Evolutionary conservation across 2,329 filamentous ascomycete genomes (phyloP).

Genomic region (Esteya vermicola): DNA sequence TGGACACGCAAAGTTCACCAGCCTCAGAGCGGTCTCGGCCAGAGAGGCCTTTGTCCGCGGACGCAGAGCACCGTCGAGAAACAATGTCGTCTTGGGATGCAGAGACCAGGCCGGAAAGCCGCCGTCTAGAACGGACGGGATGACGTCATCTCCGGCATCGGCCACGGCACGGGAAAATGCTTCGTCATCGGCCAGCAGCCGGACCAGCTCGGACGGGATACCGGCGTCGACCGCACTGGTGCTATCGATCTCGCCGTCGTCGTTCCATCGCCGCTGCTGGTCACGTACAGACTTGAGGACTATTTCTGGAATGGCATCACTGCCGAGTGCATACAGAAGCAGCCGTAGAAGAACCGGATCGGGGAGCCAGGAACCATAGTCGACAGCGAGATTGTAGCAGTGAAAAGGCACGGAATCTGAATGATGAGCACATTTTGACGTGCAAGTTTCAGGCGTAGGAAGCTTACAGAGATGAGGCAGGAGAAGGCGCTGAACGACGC

Average conservation of each 20-base stretch:
- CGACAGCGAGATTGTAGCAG: too few species aligned
- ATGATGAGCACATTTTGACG: too few species aligned
- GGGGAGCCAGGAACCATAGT: too few species aligned
- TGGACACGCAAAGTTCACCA: constrained; percentile 2
- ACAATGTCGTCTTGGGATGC: background rate
- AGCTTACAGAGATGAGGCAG: background rate
- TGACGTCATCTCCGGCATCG: background rate
- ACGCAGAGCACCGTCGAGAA: background rate
- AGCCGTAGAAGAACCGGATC: background rate
- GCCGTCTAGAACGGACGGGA: background rate
- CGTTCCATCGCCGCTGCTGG: constrained; percentile 1
- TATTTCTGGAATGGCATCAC: background rate
- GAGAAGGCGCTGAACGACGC: background rate
- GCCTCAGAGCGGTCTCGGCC: background rate
- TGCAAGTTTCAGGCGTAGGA: too few species aligned
- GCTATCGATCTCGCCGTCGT: background rate
- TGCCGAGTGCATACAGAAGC: background rate
- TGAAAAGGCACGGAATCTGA: too few species aligned
- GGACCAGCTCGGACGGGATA: background rate
- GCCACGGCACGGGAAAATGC: background rate
- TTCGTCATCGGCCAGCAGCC: background rate
- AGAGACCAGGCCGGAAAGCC: background rate
- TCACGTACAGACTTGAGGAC: background rate
- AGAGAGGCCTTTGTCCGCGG: background rate
- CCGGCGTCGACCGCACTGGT: background rate